phyloP scores from a whole-genome alignment of 2,329 filamentous ascomycete species.

The Hymenoscyphus salicellus region DNA sequence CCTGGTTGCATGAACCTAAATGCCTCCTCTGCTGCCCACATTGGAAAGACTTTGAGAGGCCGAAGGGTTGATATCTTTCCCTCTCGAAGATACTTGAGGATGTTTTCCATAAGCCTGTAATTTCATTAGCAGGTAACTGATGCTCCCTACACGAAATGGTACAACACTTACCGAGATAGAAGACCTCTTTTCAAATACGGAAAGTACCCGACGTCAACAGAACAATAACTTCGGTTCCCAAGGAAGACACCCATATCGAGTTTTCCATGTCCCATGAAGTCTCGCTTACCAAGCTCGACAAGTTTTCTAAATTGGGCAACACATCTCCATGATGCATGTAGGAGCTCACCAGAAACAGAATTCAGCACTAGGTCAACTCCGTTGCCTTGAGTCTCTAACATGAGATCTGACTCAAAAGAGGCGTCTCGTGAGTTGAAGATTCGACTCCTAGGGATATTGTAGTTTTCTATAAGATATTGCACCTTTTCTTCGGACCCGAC shows the following conservation, averaged over 20 bases:
- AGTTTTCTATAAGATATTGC: slow-evolving; percentile 6
- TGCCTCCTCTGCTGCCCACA: slow-evolving; percentile 32
- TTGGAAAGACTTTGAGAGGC: slow-evolving; percentile 34
- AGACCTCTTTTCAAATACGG: background rate
- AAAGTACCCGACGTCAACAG: slow-evolving; percentile 24
- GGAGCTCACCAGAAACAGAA: slow-evolving; percentile 24
- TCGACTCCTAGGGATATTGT: slow-evolving; percentile 1
- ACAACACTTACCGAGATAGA: background rate
- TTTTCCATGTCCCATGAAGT: slow-evolving; percentile 33
- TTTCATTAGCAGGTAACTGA: background rate
- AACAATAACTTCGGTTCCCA: slow-evolving; percentile 26
- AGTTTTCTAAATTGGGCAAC: slow-evolving; percentile 38
- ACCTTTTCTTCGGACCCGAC: slow-evolving; percentile 18
- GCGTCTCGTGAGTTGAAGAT: slow-evolving; percentile 10
- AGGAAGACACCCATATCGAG: slow-evolving; percentile 29
- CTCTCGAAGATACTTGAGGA: background rate
- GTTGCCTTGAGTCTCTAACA: slow-evolving; percentile 18
- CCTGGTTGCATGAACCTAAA: slow-evolving; percentile 39
- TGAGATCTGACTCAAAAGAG: slow-evolving; percentile 24
- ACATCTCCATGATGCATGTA: slow-evolving; percentile 34
- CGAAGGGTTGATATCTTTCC: slow-evolving; percentile 24
- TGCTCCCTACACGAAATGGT: background rate
- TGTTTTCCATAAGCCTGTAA: slow-evolving; percentile 14
- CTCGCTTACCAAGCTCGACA: slow-evolving; percentile 42
- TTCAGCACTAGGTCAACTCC: slow-evolving; percentile 33